Percentiles rank a stretch among this genome's conserved stretches.
Evolutionary conservation across 129 eudicot species (phyloP).

Genomic region (Flaveria robusta): DNA sequence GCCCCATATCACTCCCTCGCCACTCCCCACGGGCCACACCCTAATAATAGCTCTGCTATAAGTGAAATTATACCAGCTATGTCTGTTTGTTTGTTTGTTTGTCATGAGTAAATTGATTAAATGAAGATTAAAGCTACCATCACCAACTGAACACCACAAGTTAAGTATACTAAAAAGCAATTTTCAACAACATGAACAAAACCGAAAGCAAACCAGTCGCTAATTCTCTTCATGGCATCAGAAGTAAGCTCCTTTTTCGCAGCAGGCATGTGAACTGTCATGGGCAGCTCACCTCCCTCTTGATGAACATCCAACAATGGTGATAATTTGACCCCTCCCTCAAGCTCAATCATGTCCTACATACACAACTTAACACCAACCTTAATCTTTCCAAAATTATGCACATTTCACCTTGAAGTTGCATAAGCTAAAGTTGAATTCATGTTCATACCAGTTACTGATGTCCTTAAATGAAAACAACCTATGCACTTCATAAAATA

Average conservation of each 20-base stretch:
- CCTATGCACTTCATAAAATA: not conserved
- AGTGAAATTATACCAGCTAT: no score
- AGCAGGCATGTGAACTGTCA: conserved; percentile 39
- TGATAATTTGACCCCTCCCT: conserved; percentile 25
- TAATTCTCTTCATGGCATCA: conserved; percentile 82
- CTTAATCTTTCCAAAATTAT: not conserved
- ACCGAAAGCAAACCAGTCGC: conserved; percentile 69
- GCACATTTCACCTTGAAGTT: not conserved
- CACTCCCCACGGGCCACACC: no score
- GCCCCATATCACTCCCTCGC: no score
- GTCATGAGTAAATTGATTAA: not conserved
- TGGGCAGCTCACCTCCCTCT: conserved; percentile 28
- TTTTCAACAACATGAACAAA: conserved; percentile 9
- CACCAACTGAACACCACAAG: not conserved
- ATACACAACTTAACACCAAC: not conserved
- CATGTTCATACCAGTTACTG: not conserved
- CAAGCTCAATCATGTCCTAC: conserved; percentile 14
- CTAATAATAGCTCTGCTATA: no score
- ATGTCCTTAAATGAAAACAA: conserved; percentile 19
- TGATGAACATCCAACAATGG: conserved; percentile 57
- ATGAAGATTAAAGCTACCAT: not conserved
- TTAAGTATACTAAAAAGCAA: not conserved
- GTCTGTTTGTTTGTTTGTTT: no score
- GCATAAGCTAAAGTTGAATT: not conserved
- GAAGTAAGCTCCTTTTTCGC: conserved; percentile 61